Evolutionary conservation across 106 monocot species (phyloP).

Genomic region (Allium cepa): DNA sequence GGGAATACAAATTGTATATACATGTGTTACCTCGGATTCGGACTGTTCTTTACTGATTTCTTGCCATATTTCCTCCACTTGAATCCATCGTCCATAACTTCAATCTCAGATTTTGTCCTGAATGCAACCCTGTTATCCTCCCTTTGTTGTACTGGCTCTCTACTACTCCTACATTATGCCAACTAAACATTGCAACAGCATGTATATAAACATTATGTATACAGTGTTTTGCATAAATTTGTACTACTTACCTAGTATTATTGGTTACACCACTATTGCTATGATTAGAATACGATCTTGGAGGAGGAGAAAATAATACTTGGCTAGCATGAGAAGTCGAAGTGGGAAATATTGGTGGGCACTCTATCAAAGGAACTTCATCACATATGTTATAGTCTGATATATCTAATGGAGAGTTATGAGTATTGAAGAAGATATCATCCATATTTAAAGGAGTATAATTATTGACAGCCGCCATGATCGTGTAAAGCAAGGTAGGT

Average conservation of each 20-base stretch:
- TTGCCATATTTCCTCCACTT: conserved; percentile 22
- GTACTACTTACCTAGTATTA: background rate
- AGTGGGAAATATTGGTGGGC: background rate
- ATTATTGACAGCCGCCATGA: conserved; percentile 2
- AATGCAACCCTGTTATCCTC: conserved; percentile 3
- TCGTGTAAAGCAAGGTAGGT: background rate
- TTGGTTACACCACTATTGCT: background rate
- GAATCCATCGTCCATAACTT: conserved; percentile 17
- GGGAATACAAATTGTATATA: background rate
- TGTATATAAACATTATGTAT: background rate
- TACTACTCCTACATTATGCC: background rate
- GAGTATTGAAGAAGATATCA: background rate
- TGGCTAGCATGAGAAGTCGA: background rate
- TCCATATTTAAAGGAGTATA: background rate
- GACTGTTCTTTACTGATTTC: conserved; percentile 18
- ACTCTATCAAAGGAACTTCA: background rate
- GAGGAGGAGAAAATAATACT: background rate
- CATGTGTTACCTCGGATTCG: conserved; percentile 7
- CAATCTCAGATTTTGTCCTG: conserved; percentile 16
- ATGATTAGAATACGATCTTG: background rate
- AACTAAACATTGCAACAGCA: background rate
- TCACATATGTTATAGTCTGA: background rate
- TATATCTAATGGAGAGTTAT: background rate
- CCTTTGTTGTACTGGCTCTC: background rate
- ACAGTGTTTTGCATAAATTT: background rate